Conservation (phyloP, 139 green algal genomes). For the Chlorella sp. region DNA sequence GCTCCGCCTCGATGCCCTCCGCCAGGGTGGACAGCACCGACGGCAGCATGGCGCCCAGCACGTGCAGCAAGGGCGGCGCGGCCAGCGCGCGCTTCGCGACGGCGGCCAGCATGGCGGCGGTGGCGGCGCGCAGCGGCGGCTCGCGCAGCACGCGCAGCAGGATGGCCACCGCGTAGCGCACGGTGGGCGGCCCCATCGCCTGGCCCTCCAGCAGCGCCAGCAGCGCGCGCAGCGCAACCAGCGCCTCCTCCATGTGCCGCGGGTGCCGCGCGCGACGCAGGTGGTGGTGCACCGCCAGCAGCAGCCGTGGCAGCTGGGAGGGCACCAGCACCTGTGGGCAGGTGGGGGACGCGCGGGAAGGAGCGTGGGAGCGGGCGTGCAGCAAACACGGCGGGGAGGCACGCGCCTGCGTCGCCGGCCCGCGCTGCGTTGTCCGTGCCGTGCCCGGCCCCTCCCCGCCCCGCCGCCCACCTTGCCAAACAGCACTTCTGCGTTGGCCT, state of each 20-base stretch:
- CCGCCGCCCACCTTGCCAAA: conserved; percentile 4
- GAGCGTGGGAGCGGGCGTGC: too few species aligned
- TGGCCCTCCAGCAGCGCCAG: conserved; percentile 35
- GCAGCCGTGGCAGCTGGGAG: conserved; percentile 29
- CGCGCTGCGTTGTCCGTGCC: too few species aligned
- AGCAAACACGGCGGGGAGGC: too few species aligned
- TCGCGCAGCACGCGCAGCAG: conserved; percentile 48
- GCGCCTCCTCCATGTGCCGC: conserved; percentile 28
- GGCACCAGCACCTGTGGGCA: conserved; percentile 31
- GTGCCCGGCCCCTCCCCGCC: neutral
- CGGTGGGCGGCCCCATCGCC: conserved; percentile 26
- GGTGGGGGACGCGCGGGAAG: neutral
- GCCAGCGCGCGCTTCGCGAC: conserved; percentile 23
- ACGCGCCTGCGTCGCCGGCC: too few species aligned
- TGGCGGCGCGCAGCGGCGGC: too few species aligned
- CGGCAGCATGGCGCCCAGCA: conserved; percentile 44
- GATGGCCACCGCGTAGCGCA: conserved; percentile 46
- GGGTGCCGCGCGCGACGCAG: conserved; percentile 33
- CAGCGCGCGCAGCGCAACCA: conserved; percentile 38
- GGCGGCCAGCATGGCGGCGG: conserved; percentile 36
- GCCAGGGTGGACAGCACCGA: conserved; percentile 32
- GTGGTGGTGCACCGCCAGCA: conserved; percentile 43
- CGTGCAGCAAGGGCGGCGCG: neutral
- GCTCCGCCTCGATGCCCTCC: conserved; percentile 29
- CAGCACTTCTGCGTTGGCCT: conserved; percentile 5